These are phyloP conservation scores for Rhizopogon vesiculosus DNA, from an alignment of 768 basidiomycete species.

Conservation along the genomic window DNA sequence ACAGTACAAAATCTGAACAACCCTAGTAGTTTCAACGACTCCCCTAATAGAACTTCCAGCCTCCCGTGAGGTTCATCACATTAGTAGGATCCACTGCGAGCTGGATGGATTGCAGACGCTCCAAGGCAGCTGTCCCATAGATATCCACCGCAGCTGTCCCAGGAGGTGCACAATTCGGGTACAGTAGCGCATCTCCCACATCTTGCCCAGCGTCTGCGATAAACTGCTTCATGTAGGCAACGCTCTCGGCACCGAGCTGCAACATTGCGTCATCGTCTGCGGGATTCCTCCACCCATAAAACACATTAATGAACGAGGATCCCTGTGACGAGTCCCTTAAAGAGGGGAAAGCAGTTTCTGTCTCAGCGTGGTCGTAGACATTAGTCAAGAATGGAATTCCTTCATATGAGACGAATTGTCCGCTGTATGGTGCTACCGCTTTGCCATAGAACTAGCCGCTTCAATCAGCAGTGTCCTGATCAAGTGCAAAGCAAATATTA, in stretches of 20 bases:
- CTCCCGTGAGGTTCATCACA: slow-evolving; percentile 67
- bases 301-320: too few relatives aligned
- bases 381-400: slow-evolving; percentile 47
- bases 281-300: slow-evolving; percentile 27
- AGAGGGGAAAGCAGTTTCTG: slow-evolving; percentile 42
- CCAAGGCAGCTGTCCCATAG: slow-evolving; percentile 49
- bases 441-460: neutral
- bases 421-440: slow-evolving; percentile 6
- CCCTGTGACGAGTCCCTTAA: too few relatives aligned
- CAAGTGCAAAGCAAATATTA: neutral
- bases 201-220: slow-evolving; percentile 37
- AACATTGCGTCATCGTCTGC: slow-evolving; percentile 36
- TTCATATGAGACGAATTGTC: slow-evolving; percentile 7
- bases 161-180: slow-evolving; percentile 57
- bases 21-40: too few relatives aligned
- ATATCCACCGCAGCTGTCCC: slow-evolving; percentile 47
- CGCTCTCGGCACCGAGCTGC: slow-evolving; percentile 34
- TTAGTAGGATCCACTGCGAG: slow-evolving; percentile 47
- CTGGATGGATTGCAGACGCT: slow-evolving; percentile 36
- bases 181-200: slow-evolving; percentile 34
- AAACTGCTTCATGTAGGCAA: slow-evolving; percentile 32
- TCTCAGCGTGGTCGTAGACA: slow-evolving; percentile 33
- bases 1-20: too few relatives aligned
- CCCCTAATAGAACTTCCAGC: slow-evolving; percentile 41
- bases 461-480: neutral